Conservation (phyloP, 139 green algal genomes). For the Tetradesmus lagerheimii region DNA sequence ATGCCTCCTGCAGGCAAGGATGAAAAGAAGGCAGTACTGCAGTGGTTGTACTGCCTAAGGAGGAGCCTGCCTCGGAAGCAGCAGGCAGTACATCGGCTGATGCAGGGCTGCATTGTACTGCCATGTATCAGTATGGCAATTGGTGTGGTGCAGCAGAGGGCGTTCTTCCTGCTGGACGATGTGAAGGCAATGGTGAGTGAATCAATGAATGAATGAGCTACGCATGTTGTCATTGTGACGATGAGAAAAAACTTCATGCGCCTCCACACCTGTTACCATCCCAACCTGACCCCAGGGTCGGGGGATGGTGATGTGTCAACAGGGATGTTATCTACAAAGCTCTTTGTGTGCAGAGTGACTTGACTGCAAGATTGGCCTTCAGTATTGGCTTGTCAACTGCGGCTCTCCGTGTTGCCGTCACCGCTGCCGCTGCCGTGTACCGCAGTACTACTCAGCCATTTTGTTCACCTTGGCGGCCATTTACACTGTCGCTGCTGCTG, state of each 20-base stretch:
- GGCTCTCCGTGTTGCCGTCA: too few relatives aligned
- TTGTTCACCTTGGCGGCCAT: background rate
- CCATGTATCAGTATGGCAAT: background rate
- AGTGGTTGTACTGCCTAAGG: background rate
- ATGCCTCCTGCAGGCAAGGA: background rate
- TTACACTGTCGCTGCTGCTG: background rate
- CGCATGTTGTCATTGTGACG: too few relatives aligned
- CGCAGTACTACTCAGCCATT: background rate
- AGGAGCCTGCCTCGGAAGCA: background rate
- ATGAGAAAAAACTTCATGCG: too few relatives aligned
- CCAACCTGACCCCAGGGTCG: too few relatives aligned
- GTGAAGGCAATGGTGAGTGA: background rate
- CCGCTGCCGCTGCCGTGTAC: background rate
- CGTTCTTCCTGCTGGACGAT: background rate
- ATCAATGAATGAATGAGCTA: too few relatives aligned
- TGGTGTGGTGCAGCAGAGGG: background rate
- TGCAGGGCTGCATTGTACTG: background rate
- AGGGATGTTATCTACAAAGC: too few relatives aligned
- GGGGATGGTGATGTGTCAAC: too few relatives aligned
- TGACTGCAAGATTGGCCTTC: too few relatives aligned
- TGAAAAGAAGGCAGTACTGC: background rate
- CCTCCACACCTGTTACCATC: too few relatives aligned
- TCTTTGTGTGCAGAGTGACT: too few relatives aligned
- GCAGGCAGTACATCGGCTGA: background rate
- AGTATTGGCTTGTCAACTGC: too few relatives aligned